A percentile compares a stretch with the other conserved stretches of the same genome.
phyloP scores from a whole-genome alignment of 495 filamentous ascomycete genomes.

The Hypoxylon perforatum region DNA sequence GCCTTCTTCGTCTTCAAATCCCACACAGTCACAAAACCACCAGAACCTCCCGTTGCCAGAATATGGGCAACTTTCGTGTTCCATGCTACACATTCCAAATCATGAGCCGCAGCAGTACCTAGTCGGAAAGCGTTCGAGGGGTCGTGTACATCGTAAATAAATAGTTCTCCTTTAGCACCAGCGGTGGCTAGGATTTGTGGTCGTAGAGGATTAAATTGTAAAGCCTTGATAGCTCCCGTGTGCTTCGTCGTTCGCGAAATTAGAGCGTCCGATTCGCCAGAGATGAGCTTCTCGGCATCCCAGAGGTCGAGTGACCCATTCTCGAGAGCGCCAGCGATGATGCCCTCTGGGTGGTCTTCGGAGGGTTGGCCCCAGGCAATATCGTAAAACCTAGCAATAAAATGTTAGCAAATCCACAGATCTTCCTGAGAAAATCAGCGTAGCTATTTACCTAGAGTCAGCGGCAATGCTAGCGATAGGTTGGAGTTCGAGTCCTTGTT shows the following conservation, averaged over 20 bases:
- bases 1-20: conserved; percentile 98
- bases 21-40: conserved; percentile 98
- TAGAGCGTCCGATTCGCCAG: conserved; percentile 75
- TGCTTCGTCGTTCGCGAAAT: conserved; percentile 94
- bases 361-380: conserved; percentile 90
- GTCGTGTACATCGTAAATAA: conserved; percentile 93
- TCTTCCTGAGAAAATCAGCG: background rate
- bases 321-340: conserved; percentile 95
- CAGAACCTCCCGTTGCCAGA: conserved; percentile 90
- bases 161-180: conserved; percentile 95
- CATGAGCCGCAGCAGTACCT: conserved; percentile 87
- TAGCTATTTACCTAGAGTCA: conserved; percentile 80
- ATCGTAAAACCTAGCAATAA: conserved; percentile 83
- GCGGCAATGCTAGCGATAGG: conserved; percentile 84
- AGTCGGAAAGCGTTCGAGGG: conserved; percentile 86
- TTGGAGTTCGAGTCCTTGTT: conserved; percentile 83
- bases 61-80: conserved; percentile 98
- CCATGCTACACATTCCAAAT: conserved; percentile 96
- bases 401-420: conserved; percentile 24
- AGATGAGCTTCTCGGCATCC: conserved; percentile 88
- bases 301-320: conserved; percentile 96
- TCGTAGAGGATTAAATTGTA: conserved; percentile 97
- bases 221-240: conserved; percentile 88
- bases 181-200: conserved; percentile 92
- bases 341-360: conserved; percentile 78